A percentile compares a stretch with the other conserved stretches of the same genome.
phyloP scores from a whole-genome alignment of 2,329 filamentous ascomycete species.

The Aaosphaeria pasadenensis region DNA sequence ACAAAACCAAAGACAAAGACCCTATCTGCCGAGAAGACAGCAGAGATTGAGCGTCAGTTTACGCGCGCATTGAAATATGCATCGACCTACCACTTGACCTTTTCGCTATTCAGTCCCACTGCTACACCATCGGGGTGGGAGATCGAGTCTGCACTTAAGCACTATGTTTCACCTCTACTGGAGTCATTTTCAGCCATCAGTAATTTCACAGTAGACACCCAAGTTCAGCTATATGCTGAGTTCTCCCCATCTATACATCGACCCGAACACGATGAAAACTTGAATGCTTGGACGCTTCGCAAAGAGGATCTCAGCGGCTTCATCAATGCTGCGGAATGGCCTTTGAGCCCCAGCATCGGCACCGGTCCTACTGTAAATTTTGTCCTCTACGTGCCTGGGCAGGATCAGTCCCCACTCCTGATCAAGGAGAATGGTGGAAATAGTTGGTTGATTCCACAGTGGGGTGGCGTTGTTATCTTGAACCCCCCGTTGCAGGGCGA shows the following conservation, averaged over 20 bases:
- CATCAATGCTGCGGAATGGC: slow-evolving; percentile 98
- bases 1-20: slow-evolving; percentile 50
- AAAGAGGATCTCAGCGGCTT: slow-evolving; percentile 91
- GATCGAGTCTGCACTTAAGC: slow-evolving; percentile 74
- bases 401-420: slow-evolving; percentile 58
- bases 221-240: slow-evolving; percentile 87
- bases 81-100: slow-evolving; percentile 90
- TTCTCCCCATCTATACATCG: slow-evolving; percentile 61
- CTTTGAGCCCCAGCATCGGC: slow-evolving; percentile 88
- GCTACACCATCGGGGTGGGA: slow-evolving; percentile 84
- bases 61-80: slow-evolving; percentile 88
- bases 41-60: slow-evolving; percentile 65
- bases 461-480: slow-evolving; percentile 76
- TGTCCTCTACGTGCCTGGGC: slow-evolving; percentile 81
- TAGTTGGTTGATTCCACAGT: slow-evolving; percentile 94
- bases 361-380: slow-evolving; percentile 94
- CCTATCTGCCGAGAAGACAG: slow-evolving; percentile 40
- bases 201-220: slow-evolving; percentile 93
- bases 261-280: slow-evolving; percentile 52
- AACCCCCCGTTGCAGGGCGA: slow-evolving; percentile 48
- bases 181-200: slow-evolving; percentile 78
- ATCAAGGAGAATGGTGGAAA: slow-evolving; percentile 61
- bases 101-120: slow-evolving; percentile 86
- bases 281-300: slow-evolving; percentile 65
- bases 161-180: slow-evolving; percentile 80